Conservation (phyloP, 1,139 yeast species). For the Yamadazyma dendronema region DNA sequence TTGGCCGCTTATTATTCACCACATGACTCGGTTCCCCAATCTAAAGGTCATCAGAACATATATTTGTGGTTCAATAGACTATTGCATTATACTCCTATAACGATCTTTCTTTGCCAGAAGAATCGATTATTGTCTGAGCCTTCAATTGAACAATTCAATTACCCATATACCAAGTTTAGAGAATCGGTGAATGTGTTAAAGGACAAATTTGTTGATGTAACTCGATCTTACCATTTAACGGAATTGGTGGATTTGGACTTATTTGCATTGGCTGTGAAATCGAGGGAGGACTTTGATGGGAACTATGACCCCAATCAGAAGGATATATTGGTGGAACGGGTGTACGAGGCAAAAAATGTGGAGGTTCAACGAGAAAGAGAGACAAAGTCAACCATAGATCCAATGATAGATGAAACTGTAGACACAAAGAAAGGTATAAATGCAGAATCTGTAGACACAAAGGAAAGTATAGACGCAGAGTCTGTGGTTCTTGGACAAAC, state of each 20-base stretch:
- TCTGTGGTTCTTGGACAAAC: too few relatives aligned
- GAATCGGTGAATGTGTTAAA: constrained; percentile 13
- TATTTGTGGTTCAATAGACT: constrained; percentile 30
- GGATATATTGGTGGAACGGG: not conserved
- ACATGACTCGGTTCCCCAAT: constrained; percentile 6
- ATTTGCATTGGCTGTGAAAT: constrained; percentile 24
- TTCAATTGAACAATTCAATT: constrained; percentile 26
- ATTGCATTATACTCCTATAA: constrained; percentile 31
- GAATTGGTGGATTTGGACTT: constrained; percentile 28
- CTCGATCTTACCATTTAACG: constrained; percentile 30
- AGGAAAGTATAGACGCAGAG: not conserved
- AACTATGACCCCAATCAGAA: too few relatives aligned
- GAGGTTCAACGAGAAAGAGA: not conserved
- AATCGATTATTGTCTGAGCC: constrained; percentile 29
- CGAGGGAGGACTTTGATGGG: not conserved
- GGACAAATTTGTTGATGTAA: constrained; percentile 4
- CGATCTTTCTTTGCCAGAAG: constrained; percentile 29
- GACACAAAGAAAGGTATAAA: not conserved
- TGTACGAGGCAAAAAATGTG: not conserved
- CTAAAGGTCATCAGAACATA: constrained; percentile 16
- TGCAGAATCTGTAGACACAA: not conserved
- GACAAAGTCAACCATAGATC: too few relatives aligned
- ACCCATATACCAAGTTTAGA: constrained; percentile 19
- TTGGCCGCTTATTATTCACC: constrained; percentile 14
- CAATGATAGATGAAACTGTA: too few relatives aligned